phyloP scores from a whole-genome alignment of 2,329 filamentous ascomycete species.

The Aschersonia sp. region DNA sequence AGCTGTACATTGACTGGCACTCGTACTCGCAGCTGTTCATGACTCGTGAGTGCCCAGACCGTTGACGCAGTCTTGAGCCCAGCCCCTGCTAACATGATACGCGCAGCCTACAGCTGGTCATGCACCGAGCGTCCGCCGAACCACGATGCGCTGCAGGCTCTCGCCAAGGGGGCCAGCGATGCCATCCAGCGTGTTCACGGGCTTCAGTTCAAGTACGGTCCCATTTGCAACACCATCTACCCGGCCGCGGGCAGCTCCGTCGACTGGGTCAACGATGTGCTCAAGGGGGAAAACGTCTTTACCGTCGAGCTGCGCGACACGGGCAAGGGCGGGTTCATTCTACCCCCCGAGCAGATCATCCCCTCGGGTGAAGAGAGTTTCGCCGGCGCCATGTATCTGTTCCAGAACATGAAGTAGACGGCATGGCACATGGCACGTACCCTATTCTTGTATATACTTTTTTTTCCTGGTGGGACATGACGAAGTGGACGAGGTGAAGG shows the following conservation, averaged over 20 bases:
- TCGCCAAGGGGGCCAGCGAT: slow-evolving; percentile 31
- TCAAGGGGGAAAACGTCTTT: slow-evolving; percentile 25
- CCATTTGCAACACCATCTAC: slow-evolving; percentile 48
- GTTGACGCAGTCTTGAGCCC: background rate
- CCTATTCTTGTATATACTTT: too few relatives aligned
- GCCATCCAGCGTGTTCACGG: slow-evolving; percentile 33
- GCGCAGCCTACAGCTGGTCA: slow-evolving; percentile 40
- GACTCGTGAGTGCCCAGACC: slow-evolving; percentile 35
- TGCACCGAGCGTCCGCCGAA: slow-evolving; percentile 32
- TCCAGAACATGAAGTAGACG: slow-evolving; percentile 21
- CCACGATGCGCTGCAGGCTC: slow-evolving; percentile 29
- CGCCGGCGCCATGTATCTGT: slow-evolving; percentile 44
- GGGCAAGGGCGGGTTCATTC: slow-evolving; percentile 25
- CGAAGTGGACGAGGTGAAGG: too few relatives aligned
- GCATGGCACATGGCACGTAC: too few relatives aligned
- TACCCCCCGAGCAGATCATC: slow-evolving; percentile 26
- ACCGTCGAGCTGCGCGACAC: slow-evolving; percentile 23
- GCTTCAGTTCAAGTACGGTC: slow-evolving; percentile 25
- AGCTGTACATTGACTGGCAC: slow-evolving; percentile 52
- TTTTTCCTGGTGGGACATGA: too few relatives aligned
- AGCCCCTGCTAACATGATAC: background rate
- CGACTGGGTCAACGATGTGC: slow-evolving; percentile 29
- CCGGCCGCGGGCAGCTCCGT: slow-evolving; percentile 31
- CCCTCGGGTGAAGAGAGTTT: slow-evolving; percentile 28
- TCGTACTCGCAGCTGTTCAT: slow-evolving; percentile 47